Percentiles rank a stretch among this genome's conserved stretches.
phyloP scores from a whole-genome alignment of 2,329 filamentous ascomycete genomes.

The Cercospora nicotianae region DNA sequence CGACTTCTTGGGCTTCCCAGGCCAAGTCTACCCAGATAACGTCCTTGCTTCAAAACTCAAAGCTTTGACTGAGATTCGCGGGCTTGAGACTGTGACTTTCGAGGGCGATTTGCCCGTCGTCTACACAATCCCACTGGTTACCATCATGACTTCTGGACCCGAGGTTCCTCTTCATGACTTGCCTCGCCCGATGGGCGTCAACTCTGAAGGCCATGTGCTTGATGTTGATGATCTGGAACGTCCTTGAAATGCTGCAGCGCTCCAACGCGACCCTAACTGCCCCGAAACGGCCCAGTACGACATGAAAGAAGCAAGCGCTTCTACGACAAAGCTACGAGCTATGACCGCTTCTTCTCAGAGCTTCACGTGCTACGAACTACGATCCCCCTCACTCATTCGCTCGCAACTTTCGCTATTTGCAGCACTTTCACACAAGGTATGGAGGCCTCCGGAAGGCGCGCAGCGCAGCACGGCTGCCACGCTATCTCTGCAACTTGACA shows the following conservation, averaged over 20 bases:
- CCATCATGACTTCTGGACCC: conserved; percentile 24
- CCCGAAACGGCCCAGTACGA: no score
- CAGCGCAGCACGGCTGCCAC: not conserved
- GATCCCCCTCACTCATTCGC: not conserved
- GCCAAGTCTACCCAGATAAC: conserved; percentile 30
- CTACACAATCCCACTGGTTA: conserved; percentile 25
- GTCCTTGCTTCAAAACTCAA: conserved; percentile 27
- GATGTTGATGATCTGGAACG: conserved; percentile 16
- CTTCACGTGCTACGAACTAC: not conserved
- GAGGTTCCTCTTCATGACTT: conserved; percentile 3
- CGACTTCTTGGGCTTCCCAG: conserved; percentile 14
- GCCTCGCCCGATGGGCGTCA: conserved; percentile 19
- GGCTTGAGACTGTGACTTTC: conserved; percentile 28
- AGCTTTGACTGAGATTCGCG: conserved; percentile 26
- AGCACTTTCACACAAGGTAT: not conserved
- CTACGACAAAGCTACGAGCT: not conserved
- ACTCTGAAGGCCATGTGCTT: conserved; percentile 11
- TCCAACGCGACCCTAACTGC: no score
- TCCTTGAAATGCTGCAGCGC: not conserved
- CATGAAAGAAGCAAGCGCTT: not conserved
- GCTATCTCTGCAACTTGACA: not conserved
- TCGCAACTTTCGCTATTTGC: not conserved
- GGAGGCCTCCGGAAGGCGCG: not conserved
- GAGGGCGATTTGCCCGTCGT: conserved; percentile 30
- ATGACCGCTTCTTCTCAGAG: not conserved